phyloP scores from a whole-genome alignment of 2,329 filamentous ascomycete species.

The Hypoxylon rubiginosum region DNA sequence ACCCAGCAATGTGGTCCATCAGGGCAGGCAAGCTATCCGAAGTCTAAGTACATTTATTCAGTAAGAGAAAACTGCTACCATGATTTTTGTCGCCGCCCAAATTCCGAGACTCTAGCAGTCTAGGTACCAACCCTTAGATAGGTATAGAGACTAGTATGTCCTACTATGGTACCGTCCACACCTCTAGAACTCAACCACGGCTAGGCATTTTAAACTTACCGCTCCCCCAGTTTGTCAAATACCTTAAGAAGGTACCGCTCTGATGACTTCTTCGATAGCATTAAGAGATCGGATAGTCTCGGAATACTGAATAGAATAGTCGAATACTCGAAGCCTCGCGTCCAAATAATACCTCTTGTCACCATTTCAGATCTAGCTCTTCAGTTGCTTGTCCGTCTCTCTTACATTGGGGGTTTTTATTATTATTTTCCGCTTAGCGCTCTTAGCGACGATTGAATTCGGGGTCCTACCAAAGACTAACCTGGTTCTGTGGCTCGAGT shows the following conservation, averaged over 20 bases:
- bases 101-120: constrained; percentile 38
- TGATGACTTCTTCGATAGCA: constrained; percentile 11
- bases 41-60: constrained; percentile 26
- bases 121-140: constrained; percentile 33
- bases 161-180: constrained; percentile 24
- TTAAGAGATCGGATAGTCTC: constrained; percentile 23
- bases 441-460: constrained; percentile 42
- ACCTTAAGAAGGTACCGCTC: background rate
- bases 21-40: constrained; percentile 11
- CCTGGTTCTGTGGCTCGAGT: constrained; percentile 26
- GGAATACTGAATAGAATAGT: constrained; percentile 13
- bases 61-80: constrained; percentile 26
- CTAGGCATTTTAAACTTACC: constrained; percentile 8
- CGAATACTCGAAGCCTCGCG: constrained; percentile 14
- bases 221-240: constrained; percentile 10
- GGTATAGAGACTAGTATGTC: no score
- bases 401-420: background rate
- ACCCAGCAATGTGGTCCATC: constrained; percentile 32
- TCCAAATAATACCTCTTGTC: constrained; percentile 23
- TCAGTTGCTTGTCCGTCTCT: constrained; percentile 16
- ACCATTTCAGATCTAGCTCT: constrained; percentile 5
- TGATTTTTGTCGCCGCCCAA: constrained; percentile 13
- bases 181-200: constrained; percentile 11
- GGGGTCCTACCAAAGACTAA: constrained; percentile 29
- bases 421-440: constrained; percentile 40